A percentile compares a stretch with the other conserved stretches of the same genome.
Evolutionary conservation across 345 rosid species (phyloP).

Genomic region (Pistacia atlantica): DNA sequence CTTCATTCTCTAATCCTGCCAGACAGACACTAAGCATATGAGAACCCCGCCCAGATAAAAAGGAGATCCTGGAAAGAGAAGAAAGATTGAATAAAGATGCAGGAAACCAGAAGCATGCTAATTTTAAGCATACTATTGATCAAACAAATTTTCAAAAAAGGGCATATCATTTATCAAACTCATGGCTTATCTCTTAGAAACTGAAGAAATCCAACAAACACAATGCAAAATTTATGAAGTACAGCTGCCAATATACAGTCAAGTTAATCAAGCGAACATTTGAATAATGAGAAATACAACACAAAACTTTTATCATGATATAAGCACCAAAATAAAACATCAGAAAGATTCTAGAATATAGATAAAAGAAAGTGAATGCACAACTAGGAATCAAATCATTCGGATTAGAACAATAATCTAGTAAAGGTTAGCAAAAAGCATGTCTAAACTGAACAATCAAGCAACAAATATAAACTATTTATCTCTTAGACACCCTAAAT

Average conservation of each 20-base stretch:
- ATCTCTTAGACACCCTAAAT: not conserved
- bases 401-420: not conserved
- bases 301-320: not conserved
- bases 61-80: not conserved
- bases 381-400: not conserved
- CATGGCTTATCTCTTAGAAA: not conserved
- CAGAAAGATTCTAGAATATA: not conserved
- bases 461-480: not conserved
- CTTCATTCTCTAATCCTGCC: constrained; percentile 60
- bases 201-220: not conserved
- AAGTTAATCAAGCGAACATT: too few relatives aligned
- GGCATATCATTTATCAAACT: not conserved
- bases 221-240: not conserved
- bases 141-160: not conserved
- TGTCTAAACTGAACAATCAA: not conserved
- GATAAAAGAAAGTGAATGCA: not conserved
- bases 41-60: not conserved
- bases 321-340: not conserved
- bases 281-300: not conserved
- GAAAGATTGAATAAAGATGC: not conserved
- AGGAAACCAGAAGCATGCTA: not conserved
- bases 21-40: constrained; percentile 17
- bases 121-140: constrained; percentile 1
- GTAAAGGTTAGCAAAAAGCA: not conserved
- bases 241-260: not conserved